Conservation (phyloP, 768 basidiomycete genomes). For the Floccularia luteovirens region DNA sequence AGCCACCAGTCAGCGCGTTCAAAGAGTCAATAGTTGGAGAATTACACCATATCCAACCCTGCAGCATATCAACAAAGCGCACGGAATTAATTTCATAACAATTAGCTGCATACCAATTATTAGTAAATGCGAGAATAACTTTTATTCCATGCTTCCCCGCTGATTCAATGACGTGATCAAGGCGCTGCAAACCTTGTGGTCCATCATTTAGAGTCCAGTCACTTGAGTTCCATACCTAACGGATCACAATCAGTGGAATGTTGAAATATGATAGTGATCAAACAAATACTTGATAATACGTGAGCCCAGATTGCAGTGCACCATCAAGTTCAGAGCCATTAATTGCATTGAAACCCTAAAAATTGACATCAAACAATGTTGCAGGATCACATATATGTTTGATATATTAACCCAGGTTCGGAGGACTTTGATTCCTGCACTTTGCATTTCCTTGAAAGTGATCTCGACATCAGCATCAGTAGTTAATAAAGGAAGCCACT, state of each 20-base stretch:
- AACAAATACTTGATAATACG: conserved; percentile 37
- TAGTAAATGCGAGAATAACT: conserved; percentile 45
- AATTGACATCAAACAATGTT: background rate
- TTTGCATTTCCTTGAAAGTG: conserved; percentile 41
- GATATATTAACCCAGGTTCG: conserved; percentile 38
- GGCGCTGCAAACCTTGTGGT: conserved; percentile 43
- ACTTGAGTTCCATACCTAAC: conserved; percentile 40
- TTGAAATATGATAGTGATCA: background rate
- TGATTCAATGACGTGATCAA: conserved; percentile 42
- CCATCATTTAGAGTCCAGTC: conserved; percentile 44
- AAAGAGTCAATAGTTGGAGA: background rate
- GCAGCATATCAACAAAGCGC: conserved; percentile 1
- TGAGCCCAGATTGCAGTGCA: conserved; percentile 32
- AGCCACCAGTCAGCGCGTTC: background rate
- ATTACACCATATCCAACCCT: conserved; percentile 54
- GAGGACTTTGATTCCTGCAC: conserved; percentile 41
- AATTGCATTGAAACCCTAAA: conserved; percentile 35
- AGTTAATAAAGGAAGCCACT: conserved; percentile 53
- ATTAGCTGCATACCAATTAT: conserved; percentile 35
- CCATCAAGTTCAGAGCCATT: conserved; percentile 36
- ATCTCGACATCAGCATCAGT: conserved; percentile 36
- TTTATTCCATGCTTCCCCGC: conserved; percentile 44
- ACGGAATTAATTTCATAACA: background rate
- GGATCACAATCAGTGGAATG: background rate
- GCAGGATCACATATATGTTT: too few relatives aligned